Evolutionary conservation across 352 stramenopile species (phyloP).

Genomic region (Globisporangium takayamanum): DNA sequence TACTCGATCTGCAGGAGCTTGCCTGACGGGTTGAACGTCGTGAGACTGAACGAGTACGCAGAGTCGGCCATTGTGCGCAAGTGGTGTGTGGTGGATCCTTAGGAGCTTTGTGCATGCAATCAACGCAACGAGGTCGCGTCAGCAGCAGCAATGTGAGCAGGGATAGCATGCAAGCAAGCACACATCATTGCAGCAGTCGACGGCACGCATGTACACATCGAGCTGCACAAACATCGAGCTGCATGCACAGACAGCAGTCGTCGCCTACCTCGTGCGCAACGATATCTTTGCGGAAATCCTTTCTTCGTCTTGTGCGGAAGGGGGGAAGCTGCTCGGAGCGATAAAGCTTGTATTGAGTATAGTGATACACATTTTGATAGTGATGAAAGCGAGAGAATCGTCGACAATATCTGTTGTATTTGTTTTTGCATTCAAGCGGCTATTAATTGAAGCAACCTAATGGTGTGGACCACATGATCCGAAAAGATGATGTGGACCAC

Average conservation of each 20-base stretch:
- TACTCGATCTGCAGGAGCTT: constrained; percentile 99
- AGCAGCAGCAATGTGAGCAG: too few relatives aligned
- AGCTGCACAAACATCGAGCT: not conserved
- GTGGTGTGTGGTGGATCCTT: not conserved
- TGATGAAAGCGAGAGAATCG: too few relatives aligned
- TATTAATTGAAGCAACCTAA: not conserved
- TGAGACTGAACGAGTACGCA: constrained; percentile 99
- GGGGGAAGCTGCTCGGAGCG: not conserved
- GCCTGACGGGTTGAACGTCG: constrained; percentile 98
- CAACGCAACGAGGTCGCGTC: not conserved
- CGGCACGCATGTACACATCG: not conserved
- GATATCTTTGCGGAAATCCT: constrained; percentile 2
- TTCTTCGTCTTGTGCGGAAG: not conserved
- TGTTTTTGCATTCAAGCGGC: not conserved
- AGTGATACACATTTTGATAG: too few relatives aligned
- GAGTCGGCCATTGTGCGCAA: constrained; percentile 90
- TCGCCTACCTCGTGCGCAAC: not conserved
- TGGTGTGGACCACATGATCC: not conserved
- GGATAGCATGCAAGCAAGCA: too few relatives aligned
- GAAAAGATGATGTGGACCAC: not conserved
- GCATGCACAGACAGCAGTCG: not conserved
- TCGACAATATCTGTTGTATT: too few relatives aligned
- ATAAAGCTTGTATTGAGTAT: too few relatives aligned
- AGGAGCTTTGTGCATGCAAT: not conserved
- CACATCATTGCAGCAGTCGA: not conserved